Evolutionary conservation across 2,329 filamentous ascomycete species (phyloP).

Genomic region (Xylariaceae sp.): DNA sequence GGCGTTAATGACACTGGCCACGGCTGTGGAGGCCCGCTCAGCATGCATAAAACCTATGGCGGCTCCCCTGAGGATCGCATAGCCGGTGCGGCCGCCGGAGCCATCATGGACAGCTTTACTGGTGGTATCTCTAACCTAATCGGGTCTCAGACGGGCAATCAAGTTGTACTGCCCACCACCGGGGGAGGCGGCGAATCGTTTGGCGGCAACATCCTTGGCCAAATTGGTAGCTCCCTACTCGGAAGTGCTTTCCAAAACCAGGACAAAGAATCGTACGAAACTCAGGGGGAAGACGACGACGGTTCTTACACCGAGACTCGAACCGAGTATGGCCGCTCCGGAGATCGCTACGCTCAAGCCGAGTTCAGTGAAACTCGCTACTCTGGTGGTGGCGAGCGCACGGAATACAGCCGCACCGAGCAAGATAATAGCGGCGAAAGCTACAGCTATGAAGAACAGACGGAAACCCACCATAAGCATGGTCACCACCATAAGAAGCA

Average conservation of each 20-base stretch:
- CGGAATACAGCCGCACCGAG: constrained; percentile 59
- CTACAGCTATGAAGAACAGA: constrained; percentile 43
- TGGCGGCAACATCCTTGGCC: constrained; percentile 64
- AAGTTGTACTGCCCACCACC: constrained; percentile 22
- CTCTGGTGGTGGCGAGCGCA: constrained; percentile 49
- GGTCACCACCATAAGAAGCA: constrained; percentile 16
- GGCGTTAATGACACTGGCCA: constrained; percentile 80
- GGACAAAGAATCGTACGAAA: constrained; percentile 49
- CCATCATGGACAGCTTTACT: constrained; percentile 53
- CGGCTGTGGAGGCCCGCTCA: constrained; percentile 71
- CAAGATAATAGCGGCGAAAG: constrained; percentile 44
- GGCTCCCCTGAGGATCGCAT: constrained; percentile 52
- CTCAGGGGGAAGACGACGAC: constrained; percentile 50
- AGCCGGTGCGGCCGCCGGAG: constrained; percentile 49
- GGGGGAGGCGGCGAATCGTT: constrained; percentile 43
- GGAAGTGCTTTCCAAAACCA: constrained; percentile 53
- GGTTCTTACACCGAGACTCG: constrained; percentile 57
- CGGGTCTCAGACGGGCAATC: constrained; percentile 40
- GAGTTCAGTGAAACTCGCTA: constrained; percentile 55
- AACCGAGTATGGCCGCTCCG: constrained; percentile 55
- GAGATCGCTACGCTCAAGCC: constrained; percentile 55
- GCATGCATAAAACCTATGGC: constrained; percentile 63
- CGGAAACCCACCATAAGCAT: constrained; percentile 11
- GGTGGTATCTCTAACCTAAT: constrained; percentile 46
- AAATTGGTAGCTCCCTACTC: constrained; percentile 61